Evolutionary conservation across 129 eudicot species (phyloP).

Genomic region (Flaveria sonorensis): DNA sequence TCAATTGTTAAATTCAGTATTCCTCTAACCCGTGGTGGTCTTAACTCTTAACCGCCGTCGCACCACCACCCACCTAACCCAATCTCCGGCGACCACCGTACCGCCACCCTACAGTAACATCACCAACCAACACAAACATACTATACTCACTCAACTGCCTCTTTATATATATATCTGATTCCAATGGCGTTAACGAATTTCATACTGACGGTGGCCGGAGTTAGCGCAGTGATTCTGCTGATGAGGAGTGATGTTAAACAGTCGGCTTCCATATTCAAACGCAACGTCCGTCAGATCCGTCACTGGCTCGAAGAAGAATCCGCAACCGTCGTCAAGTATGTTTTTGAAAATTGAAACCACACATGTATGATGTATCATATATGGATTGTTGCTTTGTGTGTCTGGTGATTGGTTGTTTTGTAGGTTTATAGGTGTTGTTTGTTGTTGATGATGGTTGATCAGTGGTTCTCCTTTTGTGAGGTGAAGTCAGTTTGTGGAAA

Average conservation of each 20-base stretch:
- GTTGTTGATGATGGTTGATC: neutral
- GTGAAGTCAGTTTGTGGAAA: constrained; percentile 2
- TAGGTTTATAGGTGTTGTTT: neutral
- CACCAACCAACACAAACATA: constrained; percentile 4
- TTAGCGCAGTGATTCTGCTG: constrained; percentile 72
- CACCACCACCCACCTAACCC: neutral
- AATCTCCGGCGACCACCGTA: constrained; percentile 11
- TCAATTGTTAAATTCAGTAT: neutral
- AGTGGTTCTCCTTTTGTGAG: neutral
- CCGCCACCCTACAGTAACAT: neutral
- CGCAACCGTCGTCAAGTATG: constrained; percentile 70
- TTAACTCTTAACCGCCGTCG: constrained; percentile 6
- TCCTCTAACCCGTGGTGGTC: neutral
- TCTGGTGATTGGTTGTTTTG: too few relatives aligned
- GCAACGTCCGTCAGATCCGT: constrained; percentile 83
- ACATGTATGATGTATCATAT: too few relatives aligned
- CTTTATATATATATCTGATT: constrained; percentile 8
- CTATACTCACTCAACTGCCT: neutral
- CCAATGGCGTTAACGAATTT: constrained; percentile 75
- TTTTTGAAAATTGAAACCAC: neutral
- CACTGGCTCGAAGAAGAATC: constrained; percentile 91
- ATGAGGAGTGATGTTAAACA: constrained; percentile 79
- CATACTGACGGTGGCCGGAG: constrained; percentile 82
- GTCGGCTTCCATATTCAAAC: constrained; percentile 65
- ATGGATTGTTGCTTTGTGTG: too few relatives aligned